These are phyloP conservation scores for Haberlea rhodopensis DNA, from an alignment of 257 asterid genomes.

Conservation along the genomic window DNA sequence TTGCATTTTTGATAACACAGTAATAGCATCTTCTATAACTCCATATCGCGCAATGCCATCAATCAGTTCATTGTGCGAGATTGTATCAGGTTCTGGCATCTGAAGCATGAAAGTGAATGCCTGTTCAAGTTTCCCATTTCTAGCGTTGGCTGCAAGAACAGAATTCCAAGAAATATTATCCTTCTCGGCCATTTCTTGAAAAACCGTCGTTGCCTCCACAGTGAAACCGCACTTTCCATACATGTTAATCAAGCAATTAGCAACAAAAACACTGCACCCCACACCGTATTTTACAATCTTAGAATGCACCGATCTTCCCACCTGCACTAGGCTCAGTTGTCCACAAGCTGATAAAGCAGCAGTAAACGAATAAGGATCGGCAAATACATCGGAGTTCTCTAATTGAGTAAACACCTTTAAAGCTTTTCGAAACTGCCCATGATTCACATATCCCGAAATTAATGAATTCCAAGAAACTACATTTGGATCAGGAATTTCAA, in stretches of 20 bases:
- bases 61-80: constrained; percentile 70
- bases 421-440: constrained; percentile 57
- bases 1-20: constrained; percentile 41
- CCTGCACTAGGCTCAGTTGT: constrained; percentile 37
- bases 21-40: constrained; percentile 55
- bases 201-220: constrained; percentile 45
- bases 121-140: constrained; percentile 55
- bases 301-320: constrained; percentile 69
- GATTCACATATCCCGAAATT: constrained; percentile 68
- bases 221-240: constrained; percentile 75
- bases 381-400: constrained; percentile 46
- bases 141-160: constrained; percentile 69
- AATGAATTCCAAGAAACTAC: constrained; percentile 83
- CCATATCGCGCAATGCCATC: constrained; percentile 73
- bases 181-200: constrained; percentile 38
- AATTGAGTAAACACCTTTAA: constrained; percentile 46
- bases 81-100: constrained; percentile 65
- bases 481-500: constrained; percentile 62
- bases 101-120: constrained; percentile 41
- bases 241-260: constrained; percentile 64
- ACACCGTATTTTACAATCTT: constrained; percentile 67
- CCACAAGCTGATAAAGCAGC: constrained; percentile 77
- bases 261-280: constrained; percentile 37
- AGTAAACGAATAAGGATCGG: constrained; percentile 72
- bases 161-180: constrained; percentile 78